phyloP scores from a whole-genome alignment of 495 filamentous ascomycete species.

The Gamarada debralockiae region DNA sequence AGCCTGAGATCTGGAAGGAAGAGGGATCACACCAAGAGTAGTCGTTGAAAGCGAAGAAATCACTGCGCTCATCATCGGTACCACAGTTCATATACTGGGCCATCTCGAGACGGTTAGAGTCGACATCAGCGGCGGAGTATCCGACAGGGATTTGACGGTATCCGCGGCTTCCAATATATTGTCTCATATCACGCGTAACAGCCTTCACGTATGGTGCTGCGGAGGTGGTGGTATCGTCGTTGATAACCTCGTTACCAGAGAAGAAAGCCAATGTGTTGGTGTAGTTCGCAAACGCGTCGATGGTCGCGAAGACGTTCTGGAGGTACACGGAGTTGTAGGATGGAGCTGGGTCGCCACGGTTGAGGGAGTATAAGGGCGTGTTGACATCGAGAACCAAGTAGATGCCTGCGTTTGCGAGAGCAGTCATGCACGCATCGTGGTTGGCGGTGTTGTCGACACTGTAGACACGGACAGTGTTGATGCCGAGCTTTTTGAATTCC shows the following conservation, averaged over 20 bases:
- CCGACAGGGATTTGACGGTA: constrained; percentile 84
- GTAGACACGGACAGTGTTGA: constrained; percentile 93
- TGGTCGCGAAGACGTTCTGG: constrained; percentile 88
- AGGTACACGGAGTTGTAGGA: constrained; percentile 94
- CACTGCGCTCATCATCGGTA: constrained; percentile 74
- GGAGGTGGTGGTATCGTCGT: constrained; percentile 69
- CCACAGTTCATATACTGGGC: constrained; percentile 96
- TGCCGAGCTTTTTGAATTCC: constrained; percentile 77
- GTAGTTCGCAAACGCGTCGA: constrained; percentile 85
- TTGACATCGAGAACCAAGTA: constrained; percentile 83
- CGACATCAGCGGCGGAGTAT: constrained; percentile 86
- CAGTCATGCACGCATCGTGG: constrained; percentile 82
- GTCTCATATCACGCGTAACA: constrained; percentile 84
- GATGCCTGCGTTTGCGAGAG: constrained; percentile 79
- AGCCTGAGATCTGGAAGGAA: constrained; percentile 71
- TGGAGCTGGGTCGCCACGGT: constrained; percentile 64
- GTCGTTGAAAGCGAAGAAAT: constrained; percentile 98
- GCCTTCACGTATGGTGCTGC: constrained; percentile 90
- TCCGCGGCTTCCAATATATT: constrained; percentile 71
- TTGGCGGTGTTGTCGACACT: constrained; percentile 82
- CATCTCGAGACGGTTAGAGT: constrained; percentile 83
- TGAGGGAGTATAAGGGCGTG: constrained; percentile 66
- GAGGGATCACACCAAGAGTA: constrained; percentile 95
- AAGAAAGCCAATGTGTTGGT: constrained; percentile 92
- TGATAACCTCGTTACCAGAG: constrained; percentile 96